Base-by-base conservation (phyloP, 2,329 filamentous ascomycete genomes). In the Colletotrichum sp. region DNA sequence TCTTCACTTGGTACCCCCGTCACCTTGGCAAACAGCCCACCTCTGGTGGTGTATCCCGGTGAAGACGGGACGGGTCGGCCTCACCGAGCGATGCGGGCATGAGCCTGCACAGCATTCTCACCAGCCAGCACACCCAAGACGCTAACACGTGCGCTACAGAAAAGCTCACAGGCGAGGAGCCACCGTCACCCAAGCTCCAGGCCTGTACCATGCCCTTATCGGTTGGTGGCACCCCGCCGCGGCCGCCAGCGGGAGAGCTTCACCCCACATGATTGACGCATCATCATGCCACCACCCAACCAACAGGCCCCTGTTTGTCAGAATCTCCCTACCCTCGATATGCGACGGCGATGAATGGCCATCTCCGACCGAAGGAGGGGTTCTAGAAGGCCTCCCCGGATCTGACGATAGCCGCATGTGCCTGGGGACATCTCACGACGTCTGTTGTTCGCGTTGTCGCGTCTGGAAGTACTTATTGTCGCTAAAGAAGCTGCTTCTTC, bases 231-330 rank as follows among this genome's bases (percentile, higher is more conserved):
- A 30, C 71, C 39, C 69, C 59, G 67, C 69, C 32, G n/a, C 36
- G 36, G 19, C 52, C 64, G 49, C 73, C 39, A 61, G 66, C 57
- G 57, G 70, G 64, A 76, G 44, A 76, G 70, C 74, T 74, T 74
- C 70, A 76, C 74, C 74, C 74, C 74, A 76, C 74, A 34, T 76
- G 44, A 65, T 76, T 74, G 64, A 74, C 64, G 64, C 70, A 74
- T 74, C 69, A 77, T 77, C 76, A 67, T 66, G 61, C 76, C 74
- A 76, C 75, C 70, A 67, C 71, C 76, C 76, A 78, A 78, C 76
- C 76, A 78, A 63, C 76, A 77, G 36, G 62, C 32, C 62, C 32
- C 66, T 55, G 66, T 78, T 78, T 78, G 76, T 78, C 76, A 78
- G 66, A 77, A 77, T 77, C 70, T 77, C 70, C 39, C 67, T 49